Evolutionary conservation across 306 rosid species (phyloP), one percentile per base, ranked within the genome.

Genomic region (Lathyrus aphaca): DNA sequence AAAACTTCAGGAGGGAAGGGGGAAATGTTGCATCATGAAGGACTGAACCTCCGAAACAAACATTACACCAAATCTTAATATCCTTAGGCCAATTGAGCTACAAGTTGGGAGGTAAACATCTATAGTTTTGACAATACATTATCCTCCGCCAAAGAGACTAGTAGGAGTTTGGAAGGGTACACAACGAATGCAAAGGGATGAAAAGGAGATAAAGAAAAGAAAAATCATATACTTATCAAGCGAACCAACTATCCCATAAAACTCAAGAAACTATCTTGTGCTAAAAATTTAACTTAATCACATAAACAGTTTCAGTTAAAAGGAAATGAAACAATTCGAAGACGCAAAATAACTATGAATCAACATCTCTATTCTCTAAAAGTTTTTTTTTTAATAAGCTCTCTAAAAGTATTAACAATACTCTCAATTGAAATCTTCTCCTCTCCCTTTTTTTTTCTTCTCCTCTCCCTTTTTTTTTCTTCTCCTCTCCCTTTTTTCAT

Each of bases 221-320:
- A 10, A 8, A 11, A 61, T 15, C 53, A 23, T 51, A 57, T 9
- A 61, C 56, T 59, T 51, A 25, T 51, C 56, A 37, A 38, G 12
- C 27, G 21, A 48, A 25, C 43, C 60, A 66, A 55, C n/a, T 45
- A 29, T 21, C 39, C 12, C 74, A 75, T 21, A 68, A 61, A 58
- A 23, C 42, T 44, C 6, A 10, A 45, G 32, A 16, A 53, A 17
- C 46, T 15, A 39, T 35, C 40, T 23, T 48, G 23, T 15, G 56
- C 39, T 18, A 23, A 68, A 60, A 51, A 38, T 38, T 21, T 42
- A 38, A 49, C 51, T 39, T 39, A 25, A 42, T 18, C 50, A 43
- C 65, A 64, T 11, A 38, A 73, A 23, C 19, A 25, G 27, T 3
- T 27, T 16, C 25, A 57, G 37, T 43, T 2, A 27, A 58, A 27